phyloP scores from a whole-genome alignment of 2,329 filamentous ascomycete genomes.

The Cladorrhinum sp. region DNA sequence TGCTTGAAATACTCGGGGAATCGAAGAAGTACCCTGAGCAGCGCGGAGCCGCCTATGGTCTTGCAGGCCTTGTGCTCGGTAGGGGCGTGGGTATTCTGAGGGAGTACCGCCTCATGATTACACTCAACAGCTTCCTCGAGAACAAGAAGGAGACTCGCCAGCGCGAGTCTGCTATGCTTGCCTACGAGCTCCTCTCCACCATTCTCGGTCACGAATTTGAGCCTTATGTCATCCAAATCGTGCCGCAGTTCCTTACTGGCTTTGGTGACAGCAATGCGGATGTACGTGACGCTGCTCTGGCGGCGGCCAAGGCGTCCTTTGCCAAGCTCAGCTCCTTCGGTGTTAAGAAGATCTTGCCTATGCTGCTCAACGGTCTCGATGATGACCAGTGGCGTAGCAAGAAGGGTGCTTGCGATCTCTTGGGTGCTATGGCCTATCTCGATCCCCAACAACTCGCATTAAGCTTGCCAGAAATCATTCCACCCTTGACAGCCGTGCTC shows the following conservation, averaged over 20 bases:
- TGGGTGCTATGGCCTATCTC: conserved; percentile 97
- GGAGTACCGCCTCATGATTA: conserved; percentile 82
- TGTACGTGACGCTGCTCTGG: conserved; percentile 88
- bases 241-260: conserved; percentile 81
- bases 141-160: conserved; percentile 92
- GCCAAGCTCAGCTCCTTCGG: conserved; percentile 90
- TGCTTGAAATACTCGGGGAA: conserved; percentile 77
- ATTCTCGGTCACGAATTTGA: conserved; percentile 88
- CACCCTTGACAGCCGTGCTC: conserved; percentile 85
- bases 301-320: conserved; percentile 92
- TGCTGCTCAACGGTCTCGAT: conserved; percentile 84
- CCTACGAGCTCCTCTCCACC: conserved; percentile 84
- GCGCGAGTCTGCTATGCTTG: conserved; percentile 82
- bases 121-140: conserved; percentile 77
- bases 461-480: conserved; percentile 94
- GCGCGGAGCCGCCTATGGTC: conserved; percentile 89
- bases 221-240: conserved; percentile 93
- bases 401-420: conserved; percentile 92
- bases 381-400: conserved; percentile 98
- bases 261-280: conserved; percentile 88
- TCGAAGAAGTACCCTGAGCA: conserved; percentile 91
- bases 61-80: conserved; percentile 87
- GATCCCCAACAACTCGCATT: conserved; percentile 91
- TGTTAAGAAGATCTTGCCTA: conserved; percentile 91
- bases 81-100: conserved; percentile 77